A percentile compares a stretch with the other conserved stretches of the same genome.
Conservation (phyloP, 306 rosid species). For the Biancaea sappan region DNA sequence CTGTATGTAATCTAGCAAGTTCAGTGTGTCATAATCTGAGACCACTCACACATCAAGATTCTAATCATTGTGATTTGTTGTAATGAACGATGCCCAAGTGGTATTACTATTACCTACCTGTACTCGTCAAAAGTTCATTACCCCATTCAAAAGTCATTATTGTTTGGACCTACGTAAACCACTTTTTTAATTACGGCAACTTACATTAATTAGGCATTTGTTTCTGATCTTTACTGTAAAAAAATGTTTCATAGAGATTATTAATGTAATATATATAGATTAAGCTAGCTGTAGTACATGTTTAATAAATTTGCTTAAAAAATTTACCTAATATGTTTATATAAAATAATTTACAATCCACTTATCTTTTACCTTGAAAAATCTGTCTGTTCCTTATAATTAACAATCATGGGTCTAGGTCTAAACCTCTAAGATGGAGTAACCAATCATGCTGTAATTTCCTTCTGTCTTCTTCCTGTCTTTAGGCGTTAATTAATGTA, state of each 20-base stretch:
- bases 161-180: slow-evolving; percentile 34
- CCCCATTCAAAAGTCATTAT: slow-evolving; percentile 51
- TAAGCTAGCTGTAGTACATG: too few relatives aligned
- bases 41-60: not conserved
- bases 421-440: slow-evolving; percentile 6
- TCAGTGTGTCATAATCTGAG: not conserved
- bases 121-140: slow-evolving; percentile 42
- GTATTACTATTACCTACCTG: not conserved
- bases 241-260: not conserved
- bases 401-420: not conserved
- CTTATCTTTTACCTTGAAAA: too few relatives aligned
- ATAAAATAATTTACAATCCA: too few relatives aligned
- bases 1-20: slow-evolving; percentile 30
- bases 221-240: not conserved
- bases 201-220: slow-evolving; percentile 37
- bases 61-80: slow-evolving; percentile 4
- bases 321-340: too few relatives aligned
- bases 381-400: too few relatives aligned
- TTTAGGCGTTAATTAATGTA: not conserved
- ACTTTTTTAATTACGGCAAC: slow-evolving; percentile 40
- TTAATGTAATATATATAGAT: too few relatives aligned
- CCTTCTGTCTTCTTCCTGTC: slow-evolving; percentile 4
- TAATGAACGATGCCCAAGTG: slow-evolving; percentile 25
- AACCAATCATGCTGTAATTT: slow-evolving; percentile 31
- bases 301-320: too few relatives aligned